phyloP scores from a whole-genome alignment of 495 filamentous ascomycete species.

The Articulospora tetracladia region DNA sequence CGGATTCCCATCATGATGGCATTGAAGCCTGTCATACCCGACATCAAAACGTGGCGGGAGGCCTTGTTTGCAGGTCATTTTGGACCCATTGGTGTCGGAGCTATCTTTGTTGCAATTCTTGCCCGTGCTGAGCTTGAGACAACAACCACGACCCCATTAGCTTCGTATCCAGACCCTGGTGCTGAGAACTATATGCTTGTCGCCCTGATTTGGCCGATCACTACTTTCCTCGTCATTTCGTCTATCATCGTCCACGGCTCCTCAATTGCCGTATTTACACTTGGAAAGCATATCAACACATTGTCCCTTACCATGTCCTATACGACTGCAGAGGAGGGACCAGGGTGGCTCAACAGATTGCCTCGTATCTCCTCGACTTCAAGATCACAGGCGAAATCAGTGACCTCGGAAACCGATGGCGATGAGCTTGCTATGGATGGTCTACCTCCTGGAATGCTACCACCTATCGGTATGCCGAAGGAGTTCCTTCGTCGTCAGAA shows the following conservation, averaged over 20 bases:
- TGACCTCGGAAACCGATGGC: conserved; percentile 42
- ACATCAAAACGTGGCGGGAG: conserved; percentile 98
- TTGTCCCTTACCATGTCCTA: conserved; percentile 94
- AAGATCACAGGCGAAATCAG: conserved; percentile 79
- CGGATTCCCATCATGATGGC: conserved; percentile 94
- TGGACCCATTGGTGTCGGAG: conserved; percentile 95
- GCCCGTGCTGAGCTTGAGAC: conserved; percentile 85
- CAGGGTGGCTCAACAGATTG: conserved; percentile 90
- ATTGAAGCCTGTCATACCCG: conserved; percentile 90
- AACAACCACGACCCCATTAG: conserved; percentile 64
- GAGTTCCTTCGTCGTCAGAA: conserved; percentile 79
- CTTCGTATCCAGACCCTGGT: conserved; percentile 48
- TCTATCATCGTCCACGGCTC: conserved; percentile 97
- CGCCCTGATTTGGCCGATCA: conserved; percentile 90
- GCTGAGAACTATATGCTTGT: conserved; percentile 64
- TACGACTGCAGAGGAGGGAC: conserved; percentile 82
- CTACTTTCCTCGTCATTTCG: conserved; percentile 86
- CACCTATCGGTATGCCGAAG: conserved; percentile 67
- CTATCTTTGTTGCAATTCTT: conserved; percentile 91
- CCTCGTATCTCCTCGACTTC: conserved; percentile 85
- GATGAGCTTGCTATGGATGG: conserved; percentile 57
- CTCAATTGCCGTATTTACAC: conserved; percentile 95
- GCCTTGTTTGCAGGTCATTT: conserved; percentile 98
- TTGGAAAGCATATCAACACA: conserved; percentile 98
- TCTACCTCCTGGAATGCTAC: conserved; percentile 74